phyloP scores from a whole-genome alignment of 2,329 filamentous ascomycete species.

The Fusarium sp. region DNA sequence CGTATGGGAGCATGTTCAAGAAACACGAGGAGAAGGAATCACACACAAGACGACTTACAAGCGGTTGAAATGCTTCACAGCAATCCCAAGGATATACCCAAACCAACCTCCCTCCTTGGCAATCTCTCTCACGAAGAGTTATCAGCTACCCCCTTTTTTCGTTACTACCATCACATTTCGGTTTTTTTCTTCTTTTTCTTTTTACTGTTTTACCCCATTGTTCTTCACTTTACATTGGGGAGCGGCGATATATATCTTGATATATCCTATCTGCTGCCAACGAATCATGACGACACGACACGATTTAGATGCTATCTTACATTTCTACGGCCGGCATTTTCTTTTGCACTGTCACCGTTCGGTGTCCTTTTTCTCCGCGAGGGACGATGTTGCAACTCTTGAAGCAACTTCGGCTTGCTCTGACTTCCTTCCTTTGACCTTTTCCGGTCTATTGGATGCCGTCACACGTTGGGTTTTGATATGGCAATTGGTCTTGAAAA shows the following conservation, averaged over 20 bases:
- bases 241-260: conserved; percentile 17
- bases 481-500: conserved; percentile 1
- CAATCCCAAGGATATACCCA: conserved; percentile 47
- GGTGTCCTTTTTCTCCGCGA: conserved; percentile 6
- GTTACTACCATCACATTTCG: not conserved
- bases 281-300: conserved; percentile 44
- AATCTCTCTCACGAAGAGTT: conserved; percentile 39
- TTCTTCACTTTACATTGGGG: conserved; percentile 18
- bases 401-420: not conserved
- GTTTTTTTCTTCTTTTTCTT: not conserved
- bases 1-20: conserved; percentile 12
- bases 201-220: conserved; percentile 1
- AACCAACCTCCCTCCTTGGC: conserved; percentile 37
- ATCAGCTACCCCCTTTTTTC: not conserved
- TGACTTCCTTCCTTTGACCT: not conserved
- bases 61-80: conserved; percentile 53
- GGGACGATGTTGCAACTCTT: conserved; percentile 17
- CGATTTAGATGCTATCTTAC: conserved; percentile 39
- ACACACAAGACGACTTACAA: conserved; percentile 45
- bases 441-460: not conserved
- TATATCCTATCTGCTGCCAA: conserved; percentile 20
- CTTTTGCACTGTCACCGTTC: not conserved
- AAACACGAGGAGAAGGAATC: conserved; percentile 26
- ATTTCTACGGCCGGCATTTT: conserved; percentile 30
- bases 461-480: not conserved